Evolutionary conservation across 1,284 basidiomycete species (phyloP).

Genomic region (Moniliophthora roreri): DNA sequence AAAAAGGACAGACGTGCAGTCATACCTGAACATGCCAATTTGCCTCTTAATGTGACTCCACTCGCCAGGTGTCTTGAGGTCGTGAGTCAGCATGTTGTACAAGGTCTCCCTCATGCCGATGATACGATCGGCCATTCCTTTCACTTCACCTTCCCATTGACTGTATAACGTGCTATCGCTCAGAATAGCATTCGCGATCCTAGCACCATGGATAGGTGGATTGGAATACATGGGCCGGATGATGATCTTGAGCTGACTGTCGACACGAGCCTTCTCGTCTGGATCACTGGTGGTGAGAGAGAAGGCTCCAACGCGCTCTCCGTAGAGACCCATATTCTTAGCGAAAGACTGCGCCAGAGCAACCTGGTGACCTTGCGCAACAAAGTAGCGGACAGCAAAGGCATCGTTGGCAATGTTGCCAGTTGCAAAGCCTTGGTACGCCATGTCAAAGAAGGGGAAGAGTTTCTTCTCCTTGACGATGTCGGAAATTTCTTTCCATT

Average conservation of each 20-base stretch:
- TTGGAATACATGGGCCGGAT: constrained; percentile 99
- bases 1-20: constrained; percentile 6
- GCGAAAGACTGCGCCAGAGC: constrained; percentile 94
- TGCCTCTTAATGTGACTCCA: constrained; percentile 98
- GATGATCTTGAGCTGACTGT: constrained; percentile 94
- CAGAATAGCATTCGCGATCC: constrained; percentile 85
- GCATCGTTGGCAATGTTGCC: constrained; percentile 89
- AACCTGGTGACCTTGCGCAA: constrained; percentile 83
- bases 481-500: constrained; percentile 93
- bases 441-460: constrained; percentile 97
- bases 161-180: constrained; percentile 75
- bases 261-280: constrained; percentile 87
- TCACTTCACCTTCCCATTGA: constrained; percentile 91
- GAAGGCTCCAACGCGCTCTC: constrained; percentile 96
- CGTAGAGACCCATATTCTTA: constrained; percentile 99
- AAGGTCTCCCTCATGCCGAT: constrained; percentile 92
- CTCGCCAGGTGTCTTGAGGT: constrained; percentile 87
- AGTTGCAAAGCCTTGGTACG: constrained; percentile 95
- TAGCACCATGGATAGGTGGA: constrained; percentile 94
- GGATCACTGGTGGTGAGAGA: constrained; percentile 73
- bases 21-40: constrained; percentile 91
- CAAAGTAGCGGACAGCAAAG: constrained; percentile 94
- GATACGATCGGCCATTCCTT: constrained; percentile 95
- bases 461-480: constrained; percentile 85
- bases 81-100: constrained; percentile 77